Evolutionary conservation across 345 rosid species (phyloP).

Genomic region (Eucalyptus erythrocorys): DNA sequence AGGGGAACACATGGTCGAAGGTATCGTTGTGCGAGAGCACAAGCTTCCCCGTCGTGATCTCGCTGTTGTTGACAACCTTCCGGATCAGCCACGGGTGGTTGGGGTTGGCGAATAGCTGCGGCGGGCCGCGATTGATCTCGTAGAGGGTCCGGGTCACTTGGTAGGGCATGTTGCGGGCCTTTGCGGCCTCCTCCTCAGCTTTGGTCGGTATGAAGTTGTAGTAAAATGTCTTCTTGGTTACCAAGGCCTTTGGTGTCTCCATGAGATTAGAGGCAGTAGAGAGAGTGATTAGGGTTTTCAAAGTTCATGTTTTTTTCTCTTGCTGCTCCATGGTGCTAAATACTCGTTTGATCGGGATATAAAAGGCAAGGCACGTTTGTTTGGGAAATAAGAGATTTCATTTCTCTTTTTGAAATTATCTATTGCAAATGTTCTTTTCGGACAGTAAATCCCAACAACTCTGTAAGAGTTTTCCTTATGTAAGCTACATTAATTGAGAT

Average conservation of each 20-base stretch:
- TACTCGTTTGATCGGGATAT: not conserved
- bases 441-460: not conserved
- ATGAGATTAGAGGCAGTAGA: too few relatives aligned
- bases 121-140: constrained; percentile 2
- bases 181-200: constrained; percentile 10
- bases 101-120: not conserved
- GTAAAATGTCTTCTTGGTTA: constrained; percentile 11
- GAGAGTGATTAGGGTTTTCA: not conserved
- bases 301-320: not conserved
- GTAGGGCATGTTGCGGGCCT: not conserved
- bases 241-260: not conserved
- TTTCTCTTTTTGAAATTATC: not conserved
- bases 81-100: constrained; percentile 19
- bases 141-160: constrained; percentile 7
- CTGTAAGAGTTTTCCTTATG: too few relatives aligned
- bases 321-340: not conserved
- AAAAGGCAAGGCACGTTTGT: not conserved
- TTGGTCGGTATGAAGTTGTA: constrained; percentile 17
- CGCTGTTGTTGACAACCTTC: not conserved
- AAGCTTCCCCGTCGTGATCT: constrained; percentile 6
- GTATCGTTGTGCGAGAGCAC: constrained; percentile 1
- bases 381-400: not conserved
- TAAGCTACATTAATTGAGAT: too few relatives aligned
- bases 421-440: not conserved
- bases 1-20: constrained; percentile 16